Evolutionary conservation across 2,329 filamentous ascomycete species (phyloP), one percentile per base, ranked within the genome.

Genomic region (Tothia fuscella): DNA sequence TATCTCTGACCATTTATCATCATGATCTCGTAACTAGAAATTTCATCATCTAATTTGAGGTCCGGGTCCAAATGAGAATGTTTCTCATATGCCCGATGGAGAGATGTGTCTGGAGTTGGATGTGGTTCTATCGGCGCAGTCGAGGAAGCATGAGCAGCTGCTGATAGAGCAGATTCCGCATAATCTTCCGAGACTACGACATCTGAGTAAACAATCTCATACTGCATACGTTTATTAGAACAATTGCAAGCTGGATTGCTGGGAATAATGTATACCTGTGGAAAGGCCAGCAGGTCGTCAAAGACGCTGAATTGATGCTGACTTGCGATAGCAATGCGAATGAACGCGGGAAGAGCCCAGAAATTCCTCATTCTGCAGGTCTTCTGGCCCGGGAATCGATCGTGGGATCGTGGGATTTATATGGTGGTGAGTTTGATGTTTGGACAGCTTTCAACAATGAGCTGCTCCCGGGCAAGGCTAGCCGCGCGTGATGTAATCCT

Each of bases 241-340:
- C 4, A 12, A 20, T 12, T 44, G 3, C 12, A 21, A n/a, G 12
- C 16, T 12, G 13, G 31, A 6, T 10, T 29, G 10, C 26, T 10
- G 41, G 34, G 7, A 34, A 42, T 24, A 16, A n/a, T 30, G 21
- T 67, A 48, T 68, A 89, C 84, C 72, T 91, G 85, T 9, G 88
- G 88, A 61, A 82, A 86, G 14, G 86, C 86, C 43, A 93, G 71
- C 39, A 94, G 61, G 57, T 95, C 88, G 56, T 93, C 85, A 54
- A 91, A 79, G 43, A 93, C 82, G 63, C 80, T 93, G 66, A 94
- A 94, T 16, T 69, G 62, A 50, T 71, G 70, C 52, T 72, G 70
- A 51, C 61, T 72, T 35, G 70, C 72, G 45, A 70, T 58, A 42
- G 63, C 65, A 37, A 68, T 54, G 46, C 65, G 64, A 48, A 69